Evolutionary conservation across 805 yeast species (phyloP).

Genomic region (Scheffersomyces lignosus): DNA sequence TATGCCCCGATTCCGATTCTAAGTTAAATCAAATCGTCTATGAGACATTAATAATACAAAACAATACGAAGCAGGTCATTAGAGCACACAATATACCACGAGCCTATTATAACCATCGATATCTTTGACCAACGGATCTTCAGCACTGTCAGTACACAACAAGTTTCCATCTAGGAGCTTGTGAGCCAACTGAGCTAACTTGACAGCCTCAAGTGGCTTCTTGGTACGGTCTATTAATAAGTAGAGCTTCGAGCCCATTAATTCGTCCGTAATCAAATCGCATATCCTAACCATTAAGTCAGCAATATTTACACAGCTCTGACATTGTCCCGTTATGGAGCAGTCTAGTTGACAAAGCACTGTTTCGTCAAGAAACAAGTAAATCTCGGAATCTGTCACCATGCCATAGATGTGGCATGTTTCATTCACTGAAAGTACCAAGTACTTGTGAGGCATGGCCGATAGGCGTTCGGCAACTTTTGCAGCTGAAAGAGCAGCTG

Average conservation of each 20-base stretch:
- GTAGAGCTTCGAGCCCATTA: background rate
- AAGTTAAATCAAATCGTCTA: no score
- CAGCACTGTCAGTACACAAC: background rate
- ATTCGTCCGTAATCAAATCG: background rate
- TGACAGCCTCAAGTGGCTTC: background rate
- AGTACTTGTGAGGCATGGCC: no score
- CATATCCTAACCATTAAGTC: background rate
- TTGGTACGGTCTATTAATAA: background rate
- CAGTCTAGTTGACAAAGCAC: background rate
- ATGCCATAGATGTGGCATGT: background rate
- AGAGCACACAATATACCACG: no score
- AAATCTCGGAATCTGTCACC: background rate
- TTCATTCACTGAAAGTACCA: background rate
- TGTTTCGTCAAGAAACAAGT: background rate
- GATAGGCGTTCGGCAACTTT: no score
- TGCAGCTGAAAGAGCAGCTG: background rate
- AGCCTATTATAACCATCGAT: background rate
- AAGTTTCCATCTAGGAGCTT: background rate
- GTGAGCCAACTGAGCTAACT: background rate
- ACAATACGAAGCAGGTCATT: background rate
- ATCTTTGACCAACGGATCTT: background rate
- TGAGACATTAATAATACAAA: no score
- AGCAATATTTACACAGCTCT: background rate
- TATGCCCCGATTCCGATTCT: no score
- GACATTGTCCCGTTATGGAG: background rate